phyloP scores from a whole-genome alignment of 2,329 filamentous ascomycete species.

The Xylariaceae sp. region DNA sequence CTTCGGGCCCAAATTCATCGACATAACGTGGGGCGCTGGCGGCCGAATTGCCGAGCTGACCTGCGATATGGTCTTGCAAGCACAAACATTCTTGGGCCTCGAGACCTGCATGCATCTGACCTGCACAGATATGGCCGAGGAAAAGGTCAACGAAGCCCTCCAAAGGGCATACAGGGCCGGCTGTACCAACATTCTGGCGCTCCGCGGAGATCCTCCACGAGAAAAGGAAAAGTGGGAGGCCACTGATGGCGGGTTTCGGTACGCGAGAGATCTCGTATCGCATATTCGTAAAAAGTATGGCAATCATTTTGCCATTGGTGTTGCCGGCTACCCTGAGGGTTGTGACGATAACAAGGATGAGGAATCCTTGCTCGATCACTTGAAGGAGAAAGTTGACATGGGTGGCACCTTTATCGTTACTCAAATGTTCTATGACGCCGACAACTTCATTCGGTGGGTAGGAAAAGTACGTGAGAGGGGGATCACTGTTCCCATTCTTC shows the following conservation, averaged over 20 bases:
- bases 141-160: conserved; percentile 85
- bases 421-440: conserved; percentile 98
- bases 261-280: conserved; percentile 76
- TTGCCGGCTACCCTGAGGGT: conserved; percentile 94
- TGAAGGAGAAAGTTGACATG: conserved; percentile 96
- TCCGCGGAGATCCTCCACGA: conserved; percentile 87
- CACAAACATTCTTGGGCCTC: conserved; percentile 89
- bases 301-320: conserved; percentile 93
- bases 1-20: conserved; percentile 90
- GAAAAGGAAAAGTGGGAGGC: conserved; percentile 93
- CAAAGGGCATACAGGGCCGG: conserved; percentile 86
- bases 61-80: conserved; percentile 94
- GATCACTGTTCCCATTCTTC: conserved; percentile 77
- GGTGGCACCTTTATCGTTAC: conserved; percentile 93
- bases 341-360: conserved; percentile 88
- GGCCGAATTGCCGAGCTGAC: conserved; percentile 87
- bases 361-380: conserved; percentile 77
- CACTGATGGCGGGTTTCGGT: conserved; percentile 78
- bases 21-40: conserved; percentile 97
- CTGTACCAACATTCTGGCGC: conserved; percentile 93
- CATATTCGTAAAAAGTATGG: conserved; percentile 76
- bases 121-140: conserved; percentile 94
- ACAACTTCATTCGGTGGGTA: conserved; percentile 91
- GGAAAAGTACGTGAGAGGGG: conserved; percentile 77
- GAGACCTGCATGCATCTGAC: conserved; percentile 99